Percentiles rank a stretch among this genome's conserved stretches.
phyloP scores from a whole-genome alignment of 176 grass and related monocot species.

The Leersia perrieri region DNA sequence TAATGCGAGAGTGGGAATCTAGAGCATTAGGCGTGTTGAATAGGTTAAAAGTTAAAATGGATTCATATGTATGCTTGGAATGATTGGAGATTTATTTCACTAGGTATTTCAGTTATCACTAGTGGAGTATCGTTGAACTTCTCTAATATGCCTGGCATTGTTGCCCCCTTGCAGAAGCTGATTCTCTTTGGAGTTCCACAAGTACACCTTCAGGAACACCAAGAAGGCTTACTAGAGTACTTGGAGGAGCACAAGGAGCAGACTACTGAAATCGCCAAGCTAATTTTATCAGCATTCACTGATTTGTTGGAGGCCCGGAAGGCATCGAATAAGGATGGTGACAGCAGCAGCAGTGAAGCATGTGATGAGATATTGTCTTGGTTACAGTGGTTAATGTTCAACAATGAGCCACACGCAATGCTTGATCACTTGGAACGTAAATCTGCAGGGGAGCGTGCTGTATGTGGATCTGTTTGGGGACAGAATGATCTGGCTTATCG shows the following conservation, averaged over 20 bases:
- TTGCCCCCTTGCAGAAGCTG: conserved; percentile 61
- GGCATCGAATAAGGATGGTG: conserved; percentile 24
- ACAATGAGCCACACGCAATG: conserved; percentile 40
- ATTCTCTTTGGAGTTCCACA: conserved; percentile 58
- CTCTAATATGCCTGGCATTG: neutral
- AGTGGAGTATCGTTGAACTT: neutral
- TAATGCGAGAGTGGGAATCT: neutral
- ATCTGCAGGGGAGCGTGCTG: conserved; percentile 56
- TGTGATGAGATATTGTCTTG: conserved; percentile 58
- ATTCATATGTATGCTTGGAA: neutral
- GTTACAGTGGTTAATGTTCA: conserved; percentile 94
- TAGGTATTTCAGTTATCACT: neutral
- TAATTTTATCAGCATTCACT: conserved; percentile 52
- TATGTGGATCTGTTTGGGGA: conserved; percentile 88
- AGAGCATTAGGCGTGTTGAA: neutral
- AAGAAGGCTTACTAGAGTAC: conserved; percentile 45
- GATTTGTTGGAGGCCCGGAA: conserved; percentile 25
- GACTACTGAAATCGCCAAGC: conserved; percentile 29
- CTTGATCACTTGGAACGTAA: conserved; percentile 53
- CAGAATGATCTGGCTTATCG: conserved; percentile 83
- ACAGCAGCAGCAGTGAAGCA: neutral
- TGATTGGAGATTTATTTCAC: neutral
- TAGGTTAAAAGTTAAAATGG: neutral
- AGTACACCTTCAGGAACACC: conserved; percentile 45
- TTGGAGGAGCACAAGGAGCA: conserved; percentile 33